These are phyloP conservation scores for Syzygium syzygioides DNA, from an alignment of 441 rosid species.

Conservation along the genomic window DNA sequence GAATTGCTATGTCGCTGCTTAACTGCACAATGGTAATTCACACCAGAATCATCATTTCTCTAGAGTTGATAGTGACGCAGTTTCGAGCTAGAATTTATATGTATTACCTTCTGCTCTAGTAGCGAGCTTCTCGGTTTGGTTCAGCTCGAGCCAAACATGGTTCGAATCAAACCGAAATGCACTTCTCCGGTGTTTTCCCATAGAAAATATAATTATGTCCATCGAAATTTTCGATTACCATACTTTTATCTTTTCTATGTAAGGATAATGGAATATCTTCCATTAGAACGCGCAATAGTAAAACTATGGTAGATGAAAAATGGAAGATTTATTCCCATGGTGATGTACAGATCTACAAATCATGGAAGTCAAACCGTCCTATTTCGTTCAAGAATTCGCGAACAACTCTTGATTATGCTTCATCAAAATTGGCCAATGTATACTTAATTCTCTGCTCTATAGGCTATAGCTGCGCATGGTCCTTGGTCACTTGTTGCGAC, in stretches of 20 bases:
- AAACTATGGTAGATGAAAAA: background rate
- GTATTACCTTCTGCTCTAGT: background rate
- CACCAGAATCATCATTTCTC: background rate
- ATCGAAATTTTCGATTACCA: background rate
- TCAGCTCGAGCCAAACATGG: background rate
- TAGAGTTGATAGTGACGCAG: background rate
- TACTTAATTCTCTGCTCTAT: background rate
- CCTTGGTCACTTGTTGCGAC: background rate
- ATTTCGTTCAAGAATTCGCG: background rate
- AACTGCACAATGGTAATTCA: background rate
- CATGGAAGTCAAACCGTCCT: background rate
- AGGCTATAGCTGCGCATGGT: background rate
- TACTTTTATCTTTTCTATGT: background rate
- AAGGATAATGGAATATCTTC: background rate
- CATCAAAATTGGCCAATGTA: background rate
- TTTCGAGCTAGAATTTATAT: background rate
- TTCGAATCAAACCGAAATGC: background rate
- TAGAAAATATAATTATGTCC: background rate
- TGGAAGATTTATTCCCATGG: background rate
- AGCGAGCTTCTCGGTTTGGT: background rate
- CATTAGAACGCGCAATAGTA: background rate
- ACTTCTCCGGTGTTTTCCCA: background rate
- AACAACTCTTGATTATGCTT: background rate
- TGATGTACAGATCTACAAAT: background rate
- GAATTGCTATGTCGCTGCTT: background rate